Evolutionary conservation across 306 rosid species (phyloP).

Genomic region (Fragaria ananassa): DNA sequence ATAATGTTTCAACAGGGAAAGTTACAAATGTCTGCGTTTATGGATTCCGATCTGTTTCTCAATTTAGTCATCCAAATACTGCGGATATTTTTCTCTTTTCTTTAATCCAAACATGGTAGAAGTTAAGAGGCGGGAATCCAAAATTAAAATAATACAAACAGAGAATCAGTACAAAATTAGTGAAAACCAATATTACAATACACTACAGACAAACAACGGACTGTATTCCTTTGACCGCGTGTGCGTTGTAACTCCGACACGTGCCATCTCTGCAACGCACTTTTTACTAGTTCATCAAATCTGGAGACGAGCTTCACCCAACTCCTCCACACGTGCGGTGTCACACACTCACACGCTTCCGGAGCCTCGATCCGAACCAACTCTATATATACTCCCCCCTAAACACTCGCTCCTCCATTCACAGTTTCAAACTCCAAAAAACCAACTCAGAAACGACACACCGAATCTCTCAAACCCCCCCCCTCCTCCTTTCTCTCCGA

Average conservation of each 20-base stretch:
- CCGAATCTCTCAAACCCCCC: not conserved
- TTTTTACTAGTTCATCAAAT: not conserved
- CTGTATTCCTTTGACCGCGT: constrained; percentile 2
- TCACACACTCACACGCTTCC: not conserved
- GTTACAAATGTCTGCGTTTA: too few species aligned
- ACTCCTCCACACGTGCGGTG: not conserved
- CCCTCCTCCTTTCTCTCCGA: not conserved
- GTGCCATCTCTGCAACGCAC: not conserved
- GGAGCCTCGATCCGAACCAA: not conserved
- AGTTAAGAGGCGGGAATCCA: not conserved
- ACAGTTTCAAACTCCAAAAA: not conserved
- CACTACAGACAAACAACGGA: not conserved
- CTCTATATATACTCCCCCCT: constrained; percentile 16
- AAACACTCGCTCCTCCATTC: constrained; percentile 11
- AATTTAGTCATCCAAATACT: too few species aligned
- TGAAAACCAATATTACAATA: not conserved
- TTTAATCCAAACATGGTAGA: too few species aligned
- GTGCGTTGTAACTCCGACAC: not conserved
- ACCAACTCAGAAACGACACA: too few species aligned
- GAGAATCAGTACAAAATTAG: not conserved
- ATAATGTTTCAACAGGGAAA: too few species aligned
- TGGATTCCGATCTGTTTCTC: too few species aligned
- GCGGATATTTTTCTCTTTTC: too few species aligned
- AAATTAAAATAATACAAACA: not conserved
- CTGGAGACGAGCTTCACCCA: not conserved